Evolutionary conservation across 2,329 filamentous ascomycete genomes (phyloP).

Genomic region (Pestalotiopsis sp.): DNA sequence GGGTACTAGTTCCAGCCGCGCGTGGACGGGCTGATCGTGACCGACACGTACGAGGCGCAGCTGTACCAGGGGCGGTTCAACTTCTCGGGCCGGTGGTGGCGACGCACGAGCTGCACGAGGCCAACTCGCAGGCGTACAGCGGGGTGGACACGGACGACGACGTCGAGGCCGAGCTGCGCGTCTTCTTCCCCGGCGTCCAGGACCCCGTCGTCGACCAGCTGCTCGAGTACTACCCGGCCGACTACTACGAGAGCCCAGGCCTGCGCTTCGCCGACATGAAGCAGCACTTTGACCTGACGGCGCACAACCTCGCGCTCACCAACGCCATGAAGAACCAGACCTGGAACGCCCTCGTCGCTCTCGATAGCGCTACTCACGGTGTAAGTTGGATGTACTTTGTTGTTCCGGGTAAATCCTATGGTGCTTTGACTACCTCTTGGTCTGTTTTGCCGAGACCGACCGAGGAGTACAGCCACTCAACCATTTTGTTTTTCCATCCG

Average conservation of each 20-base stretch:
- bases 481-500: not conserved
- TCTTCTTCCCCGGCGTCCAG: conserved; percentile 37
- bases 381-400: not conserved
- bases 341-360: conserved; percentile 36
- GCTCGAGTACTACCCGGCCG: conserved; percentile 32
- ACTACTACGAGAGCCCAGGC: conserved; percentile 35
- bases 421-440: no score
- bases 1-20: conserved; percentile 38
- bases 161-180: conserved; percentile 29
- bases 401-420: no score
- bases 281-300: conserved; percentile 36
- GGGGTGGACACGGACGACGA: conserved; percentile 35
- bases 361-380: conserved; percentile 34
- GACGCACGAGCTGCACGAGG: conserved; percentile 37
- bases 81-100: conserved; percentile 36
- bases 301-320: conserved; percentile 35
- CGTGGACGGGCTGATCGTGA: conserved; percentile 37
- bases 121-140: conserved; percentile 31
- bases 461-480: not conserved
- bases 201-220: conserved; percentile 33
- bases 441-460: not conserved
- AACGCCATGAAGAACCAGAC: conserved; percentile 36
- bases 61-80: conserved; percentile 38
- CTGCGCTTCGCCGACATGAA: conserved; percentile 38
- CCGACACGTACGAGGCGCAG: conserved; percentile 37